These are phyloP conservation scores for Hapsidospora chrysogenum DNA, from an alignment of 495 filamentous ascomycete genomes.

Conservation along the genomic window DNA sequence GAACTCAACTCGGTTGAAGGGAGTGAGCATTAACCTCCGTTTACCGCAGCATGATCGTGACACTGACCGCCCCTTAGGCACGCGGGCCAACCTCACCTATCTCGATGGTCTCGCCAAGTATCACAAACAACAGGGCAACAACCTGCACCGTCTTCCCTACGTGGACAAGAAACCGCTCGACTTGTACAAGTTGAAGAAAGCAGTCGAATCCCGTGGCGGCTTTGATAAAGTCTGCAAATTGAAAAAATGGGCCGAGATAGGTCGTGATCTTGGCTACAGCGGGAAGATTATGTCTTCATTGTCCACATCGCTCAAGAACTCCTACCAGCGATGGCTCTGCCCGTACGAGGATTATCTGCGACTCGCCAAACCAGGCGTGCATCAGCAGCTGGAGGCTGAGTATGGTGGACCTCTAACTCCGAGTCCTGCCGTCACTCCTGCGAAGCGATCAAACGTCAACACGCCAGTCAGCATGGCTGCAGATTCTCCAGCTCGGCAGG, in stretches of 20 bases:
- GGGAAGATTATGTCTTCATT: conserved; percentile 99
- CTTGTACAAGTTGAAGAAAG: conserved; percentile 90
- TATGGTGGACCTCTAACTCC: conserved; percentile 89
- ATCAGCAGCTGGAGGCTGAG: conserved; percentile 84
- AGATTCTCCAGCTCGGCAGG: conserved; percentile 54
- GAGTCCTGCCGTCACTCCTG: conserved; percentile 71
- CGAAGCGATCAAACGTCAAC: conserved; percentile 57
- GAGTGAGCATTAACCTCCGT: too few relatives aligned
- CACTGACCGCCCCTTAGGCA: conserved; percentile 35
- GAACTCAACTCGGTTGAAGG: conserved; percentile 98
- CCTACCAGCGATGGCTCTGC: conserved; percentile 87
- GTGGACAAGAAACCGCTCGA: conserved; percentile 97
- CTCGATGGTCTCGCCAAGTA: conserved; percentile 90
- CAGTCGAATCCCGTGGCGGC: conserved; percentile 81
- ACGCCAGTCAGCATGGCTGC: conserved; percentile 50
- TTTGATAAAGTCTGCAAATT: conserved; percentile 92
- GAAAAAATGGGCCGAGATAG: conserved; percentile 99
- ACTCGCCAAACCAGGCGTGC: conserved; percentile 88
- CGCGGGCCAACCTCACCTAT: conserved; percentile 89
- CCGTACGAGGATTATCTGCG: conserved; percentile 94
- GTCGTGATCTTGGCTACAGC: conserved; percentile 91
- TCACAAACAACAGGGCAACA: conserved; percentile 91
- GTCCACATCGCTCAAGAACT: conserved; percentile 96
- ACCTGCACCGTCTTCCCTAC: conserved; percentile 82
- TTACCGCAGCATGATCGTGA: too few relatives aligned